Evolutionary conservation across 2,329 filamentous ascomycete genomes (phyloP), one percentile per base, ranked within the genome.

Genomic region (Fusarium duplospermum): DNA sequence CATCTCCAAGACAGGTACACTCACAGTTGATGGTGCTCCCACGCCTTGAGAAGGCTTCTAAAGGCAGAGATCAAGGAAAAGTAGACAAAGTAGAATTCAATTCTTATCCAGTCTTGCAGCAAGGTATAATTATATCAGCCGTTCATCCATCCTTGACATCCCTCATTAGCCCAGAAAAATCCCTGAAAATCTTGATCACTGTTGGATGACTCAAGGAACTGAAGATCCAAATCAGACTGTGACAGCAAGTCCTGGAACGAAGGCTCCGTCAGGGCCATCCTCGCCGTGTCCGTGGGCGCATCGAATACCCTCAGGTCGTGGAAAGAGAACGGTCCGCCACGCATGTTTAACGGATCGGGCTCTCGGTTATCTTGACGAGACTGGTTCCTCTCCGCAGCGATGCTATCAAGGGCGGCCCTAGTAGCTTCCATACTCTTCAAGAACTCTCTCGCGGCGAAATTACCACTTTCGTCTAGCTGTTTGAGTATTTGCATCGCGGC

Each of bases 361-460:
- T 35, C 27, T 13, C 29, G 33, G 16, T 6, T 27, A 16, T 33
- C 56, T 7, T 59, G 40, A 1, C 36, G 11, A 2, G 36, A 6
- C 6, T 35, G 58, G 3, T n/a, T 33, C 10, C 38, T 8, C 6
- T 62, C 58, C 1, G 40, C 38, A 4, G 31, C 4, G 11, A 52
- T 54, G 2, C 31, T 36, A 3, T 62, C 45, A 11, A 62, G 60
- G 2, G 64, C 58, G 6, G 52, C 54, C 52, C 75, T 78, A 36
- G 80, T 77, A 8, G 77, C 77, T 6, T 84, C 81, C 24, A 84
- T 70, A 50, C 84, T 82, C 8, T 77, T 77, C 20, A 75, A 80
- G 42, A 83, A 84, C 69, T 85, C 83, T 6, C 72, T 76, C 1
- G 83, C 83, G 1, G 79, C 79, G 29, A 82, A 78, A 59, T 83